Evolutionary conservation across 495 filamentous ascomycete species (phyloP).

Genomic region (Trypethelium eluteriae): DNA sequence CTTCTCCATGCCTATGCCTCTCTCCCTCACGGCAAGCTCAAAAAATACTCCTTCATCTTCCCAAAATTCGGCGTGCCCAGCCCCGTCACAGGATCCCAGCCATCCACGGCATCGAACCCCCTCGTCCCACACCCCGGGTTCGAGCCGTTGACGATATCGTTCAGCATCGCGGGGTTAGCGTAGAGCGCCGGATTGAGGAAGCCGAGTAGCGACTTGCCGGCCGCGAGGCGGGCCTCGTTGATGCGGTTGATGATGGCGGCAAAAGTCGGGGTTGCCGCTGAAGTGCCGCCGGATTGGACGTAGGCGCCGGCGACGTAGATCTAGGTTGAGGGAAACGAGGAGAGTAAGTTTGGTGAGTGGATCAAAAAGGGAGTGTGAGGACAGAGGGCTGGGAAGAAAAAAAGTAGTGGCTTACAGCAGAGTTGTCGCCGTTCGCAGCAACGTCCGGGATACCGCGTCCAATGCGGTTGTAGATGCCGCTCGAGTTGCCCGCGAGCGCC

Average conservation of each 20-base stretch:
- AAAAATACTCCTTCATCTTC: conserved; percentile 17
- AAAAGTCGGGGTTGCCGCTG: conserved; percentile 15
- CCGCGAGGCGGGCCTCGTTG: conserved; percentile 18
- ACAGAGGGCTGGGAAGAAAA: too few species aligned
- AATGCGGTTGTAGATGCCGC: conserved; percentile 43
- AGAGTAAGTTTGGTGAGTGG: too few species aligned
- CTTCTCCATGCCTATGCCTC: too few species aligned
- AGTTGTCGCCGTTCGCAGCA: conserved; percentile 38
- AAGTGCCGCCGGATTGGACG: conserved; percentile 13
- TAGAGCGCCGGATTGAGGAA: conserved; percentile 25
- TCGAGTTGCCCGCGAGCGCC: conserved; percentile 24
- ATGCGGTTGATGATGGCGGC: conserved; percentile 22
- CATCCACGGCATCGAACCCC: conserved; percentile 12
- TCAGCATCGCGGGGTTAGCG: conserved; percentile 17
- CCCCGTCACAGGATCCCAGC: conserved; percentile 19
- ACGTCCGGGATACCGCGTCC: conserved; percentile 63
- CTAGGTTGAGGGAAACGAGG: too few species aligned
- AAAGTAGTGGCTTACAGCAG: neutral
- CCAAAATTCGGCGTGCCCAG: conserved; percentile 28
- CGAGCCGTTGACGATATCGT: conserved; percentile 21
- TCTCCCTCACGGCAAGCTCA: conserved; percentile 15
- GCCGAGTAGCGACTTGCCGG: conserved; percentile 20
- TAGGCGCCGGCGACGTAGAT: neutral
- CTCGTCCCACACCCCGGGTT: conserved; percentile 20
- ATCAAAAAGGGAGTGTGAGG: too few species aligned